A percentile compares a stretch with the other conserved stretches of the same genome.
phyloP scores from a whole-genome alignment of 2,329 filamentous ascomycete genomes.

The Colletotrichum tofieldiae region DNA sequence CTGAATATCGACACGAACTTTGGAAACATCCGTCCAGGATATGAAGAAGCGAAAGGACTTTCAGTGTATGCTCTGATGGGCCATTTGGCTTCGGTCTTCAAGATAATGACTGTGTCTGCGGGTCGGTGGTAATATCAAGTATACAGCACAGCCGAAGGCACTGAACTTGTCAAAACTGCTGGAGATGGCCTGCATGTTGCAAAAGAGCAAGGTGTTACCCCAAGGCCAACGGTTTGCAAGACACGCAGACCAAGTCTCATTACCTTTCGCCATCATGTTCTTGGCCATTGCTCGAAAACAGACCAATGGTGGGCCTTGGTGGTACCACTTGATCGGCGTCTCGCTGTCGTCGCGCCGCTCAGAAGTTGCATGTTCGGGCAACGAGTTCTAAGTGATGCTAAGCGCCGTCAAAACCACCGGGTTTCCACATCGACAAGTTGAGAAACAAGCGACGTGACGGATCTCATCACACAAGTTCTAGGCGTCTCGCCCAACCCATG shows the following conservation, averaged over 20 bases:
- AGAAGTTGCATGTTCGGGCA: background rate
- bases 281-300: background rate
- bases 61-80: too few species aligned
- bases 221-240: background rate
- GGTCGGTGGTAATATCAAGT: too few species aligned
- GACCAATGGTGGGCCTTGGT: background rate
- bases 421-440: background rate
- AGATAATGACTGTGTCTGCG: too few species aligned
- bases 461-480: constrained; percentile 4
- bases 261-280: background rate
- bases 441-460: background rate
- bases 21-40: too few species aligned
- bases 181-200: background rate
- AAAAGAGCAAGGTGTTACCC: background rate
- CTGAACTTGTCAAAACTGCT: background rate
- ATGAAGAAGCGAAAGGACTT: too few species aligned
- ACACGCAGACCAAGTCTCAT: background rate
- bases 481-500: constrained; percentile 32
- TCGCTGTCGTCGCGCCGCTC: constrained; percentile 18
- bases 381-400: background rate
- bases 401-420: constrained; percentile 18
- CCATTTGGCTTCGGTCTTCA: too few species aligned
- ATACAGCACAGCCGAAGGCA: too few species aligned
- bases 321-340: constrained; percentile 21
- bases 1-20: too few species aligned